Base-by-base conservation (phyloP, 2,329 filamentous ascomycete genomes). In the Grosmannia clavigera region DNA sequence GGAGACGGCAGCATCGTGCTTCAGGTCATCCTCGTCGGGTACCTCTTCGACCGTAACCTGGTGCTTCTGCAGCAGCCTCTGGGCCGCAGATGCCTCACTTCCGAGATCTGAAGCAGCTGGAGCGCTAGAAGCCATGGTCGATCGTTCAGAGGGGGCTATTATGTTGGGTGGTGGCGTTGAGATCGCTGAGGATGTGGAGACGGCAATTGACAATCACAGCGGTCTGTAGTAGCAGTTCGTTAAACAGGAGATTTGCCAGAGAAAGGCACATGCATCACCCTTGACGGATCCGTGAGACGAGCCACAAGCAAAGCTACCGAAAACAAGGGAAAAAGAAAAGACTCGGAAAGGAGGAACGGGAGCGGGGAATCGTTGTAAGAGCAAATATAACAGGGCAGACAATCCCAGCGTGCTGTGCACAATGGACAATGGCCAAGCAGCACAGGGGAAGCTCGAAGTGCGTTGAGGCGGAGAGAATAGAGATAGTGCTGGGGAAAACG, bases 1-100 rank as follows among this genome's bases (percentile, higher is more conserved):
- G 76, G 67, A 81, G 75, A 74, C 80, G 6, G 35, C 48, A 51
- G 63, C 60, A 6, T 65, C 64, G 43, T 66, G 68, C 65, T 76
- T 75, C 64, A 85, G 72, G 65, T 89, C 82, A 51, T 95, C 89
- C 72, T 95, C 90, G 69, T 96, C 91, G 33, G 81, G 79, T 48
- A 82, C 84, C 56, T 96, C 90, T 73, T 96, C 91, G 65, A 96
- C 81, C 29, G 85, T 91, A 65, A 82, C 81, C 68, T 83, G 80
- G 63, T 88, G 86, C 72, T 84, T 80, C 69, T 85, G 78, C 68
- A 83, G 78, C 64, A 88, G 81, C 75, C 79, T 81, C 73, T 86
- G 81, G 52, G 80, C 80, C 61, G 78, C 78, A 62, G 80, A 81
- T 61, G 77, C 73, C 70, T 80, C 76, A 63, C 69, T 68, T 65